phyloP scores from a whole-genome alignment of 345 rosid species.

The Cardiospermum halicacabum region DNA sequence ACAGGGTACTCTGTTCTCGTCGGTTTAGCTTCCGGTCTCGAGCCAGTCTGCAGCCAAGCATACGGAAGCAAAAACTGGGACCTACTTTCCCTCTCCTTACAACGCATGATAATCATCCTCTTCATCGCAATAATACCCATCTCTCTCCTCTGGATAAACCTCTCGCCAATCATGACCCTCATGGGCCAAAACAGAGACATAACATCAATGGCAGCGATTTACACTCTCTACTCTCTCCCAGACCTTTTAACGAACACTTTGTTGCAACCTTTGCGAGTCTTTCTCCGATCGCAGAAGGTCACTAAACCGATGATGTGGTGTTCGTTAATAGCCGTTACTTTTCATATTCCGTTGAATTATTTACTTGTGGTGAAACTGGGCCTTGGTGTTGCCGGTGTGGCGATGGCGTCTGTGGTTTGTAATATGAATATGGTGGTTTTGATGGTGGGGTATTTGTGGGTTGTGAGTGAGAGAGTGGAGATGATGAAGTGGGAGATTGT shows the following conservation, averaged over 20 bases:
- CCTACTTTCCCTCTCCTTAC: slow-evolving; percentile 77
- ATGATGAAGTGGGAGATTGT: background rate
- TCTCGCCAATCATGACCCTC: slow-evolving; percentile 75
- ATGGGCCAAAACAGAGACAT: slow-evolving; percentile 82
- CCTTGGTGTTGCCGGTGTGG: slow-evolving; percentile 90
- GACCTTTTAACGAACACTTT: slow-evolving; percentile 88
- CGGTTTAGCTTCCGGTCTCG: slow-evolving; percentile 93
- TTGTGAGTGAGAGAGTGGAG: slow-evolving; percentile 44
- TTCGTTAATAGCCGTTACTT: slow-evolving; percentile 60
- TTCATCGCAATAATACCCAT: slow-evolving; percentile 72
- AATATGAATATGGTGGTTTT: slow-evolving; percentile 77
- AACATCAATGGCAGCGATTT: slow-evolving; percentile 81
- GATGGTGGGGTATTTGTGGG: slow-evolving; percentile 73
- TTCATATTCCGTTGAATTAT: slow-evolving; percentile 87
- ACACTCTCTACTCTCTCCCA: slow-evolving; percentile 78
- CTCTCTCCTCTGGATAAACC: slow-evolving; percentile 76
- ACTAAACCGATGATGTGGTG: slow-evolving; percentile 99
- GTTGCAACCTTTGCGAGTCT: slow-evolving; percentile 81
- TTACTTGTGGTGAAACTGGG: slow-evolving; percentile 47
- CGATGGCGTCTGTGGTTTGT: slow-evolving; percentile 84
- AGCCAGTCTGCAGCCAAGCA: slow-evolving; percentile 97
- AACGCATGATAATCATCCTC: slow-evolving; percentile 82
- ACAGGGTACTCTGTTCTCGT: slow-evolving; percentile 94
- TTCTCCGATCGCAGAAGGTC: slow-evolving; percentile 78
- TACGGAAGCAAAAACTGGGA: slow-evolving; percentile 89